Conservation (phyloP, 2,329 filamentous ascomycete species). For the Botryosphaeria dothidea region DNA sequence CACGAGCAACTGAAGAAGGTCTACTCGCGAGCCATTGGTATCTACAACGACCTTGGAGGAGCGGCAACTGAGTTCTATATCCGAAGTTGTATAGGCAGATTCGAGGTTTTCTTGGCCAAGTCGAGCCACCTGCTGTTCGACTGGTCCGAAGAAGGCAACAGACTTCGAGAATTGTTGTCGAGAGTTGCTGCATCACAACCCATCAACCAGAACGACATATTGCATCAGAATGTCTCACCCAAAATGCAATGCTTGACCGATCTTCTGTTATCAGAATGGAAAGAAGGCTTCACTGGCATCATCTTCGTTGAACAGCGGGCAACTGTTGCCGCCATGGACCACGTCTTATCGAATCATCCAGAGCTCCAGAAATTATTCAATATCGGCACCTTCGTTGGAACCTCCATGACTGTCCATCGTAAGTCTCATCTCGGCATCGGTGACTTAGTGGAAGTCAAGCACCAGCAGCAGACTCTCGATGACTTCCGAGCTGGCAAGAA, state of each 20-base stretch:
- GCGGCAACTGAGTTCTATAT: slow-evolving; percentile 43
- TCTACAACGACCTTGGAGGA: slow-evolving; percentile 40
- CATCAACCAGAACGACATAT: not conserved
- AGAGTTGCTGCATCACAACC: not conserved
- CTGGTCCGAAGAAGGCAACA: slow-evolving; percentile 36
- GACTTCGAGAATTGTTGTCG: slow-evolving; percentile 27
- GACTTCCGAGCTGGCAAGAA: slow-evolving; percentile 55
- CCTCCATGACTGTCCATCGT: slow-evolving; percentile 42
- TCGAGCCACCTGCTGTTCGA: not conserved
- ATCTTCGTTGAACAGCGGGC: slow-evolving; percentile 29
- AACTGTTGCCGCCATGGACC: slow-evolving; percentile 44
- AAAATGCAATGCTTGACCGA: slow-evolving; percentile 41
- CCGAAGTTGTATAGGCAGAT: slow-evolving; percentile 32
- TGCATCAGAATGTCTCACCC: slow-evolving; percentile 26
- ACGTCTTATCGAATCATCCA: slow-evolving; percentile 37
- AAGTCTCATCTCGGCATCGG: slow-evolving; percentile 39
- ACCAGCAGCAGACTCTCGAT: slow-evolving; percentile 53
- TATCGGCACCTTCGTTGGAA: slow-evolving; percentile 56
- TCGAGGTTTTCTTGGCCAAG: not conserved
- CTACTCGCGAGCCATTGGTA: slow-evolving; percentile 31
- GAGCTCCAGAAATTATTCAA: slow-evolving; percentile 36
- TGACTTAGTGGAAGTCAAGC: slow-evolving; percentile 49
- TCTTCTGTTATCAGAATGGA: slow-evolving; percentile 36
- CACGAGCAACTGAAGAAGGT: slow-evolving; percentile 39
- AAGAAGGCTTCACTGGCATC: slow-evolving; percentile 40